Base-by-base conservation (phyloP, 164 flowering plant genomes). In the Piper betle region DNA sequence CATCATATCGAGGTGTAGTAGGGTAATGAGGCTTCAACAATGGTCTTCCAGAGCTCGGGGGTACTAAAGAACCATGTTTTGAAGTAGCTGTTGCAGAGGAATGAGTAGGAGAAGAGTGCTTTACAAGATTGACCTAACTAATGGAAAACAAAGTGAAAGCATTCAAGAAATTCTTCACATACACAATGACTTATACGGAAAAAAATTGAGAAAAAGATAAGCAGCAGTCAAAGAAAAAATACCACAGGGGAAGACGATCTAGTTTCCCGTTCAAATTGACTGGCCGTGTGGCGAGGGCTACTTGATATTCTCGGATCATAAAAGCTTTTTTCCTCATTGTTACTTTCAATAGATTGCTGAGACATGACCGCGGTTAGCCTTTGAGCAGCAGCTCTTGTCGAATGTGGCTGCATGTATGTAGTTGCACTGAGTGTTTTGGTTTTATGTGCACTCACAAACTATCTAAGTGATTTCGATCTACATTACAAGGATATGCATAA, bases 281-380 rank as follows among this genome's bases (percentile, higher is more conserved):
- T 58, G 5, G 4, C n/a, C 16, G 48, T 58, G 58, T 25, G 25
- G 58, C 39, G 3, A 37, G 60, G 46, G 60, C 20, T 39, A 39
- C n/a, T 58, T 38, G 60, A 58, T 15, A 10, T 12, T 74, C 50
- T 46, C 15, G 50, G 50, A 46, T 46, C 50, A 46, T 70, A 37
- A 71, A 18, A 60, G 69, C 20, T 48, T 81, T 85, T 90, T 1
- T 87, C 88, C 13, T 85, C 81, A 16, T 41, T 77, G n/a, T 75
- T 73, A 37, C 77, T 80, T 20, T 72, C 84, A 10, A 84, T 68
- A 2, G 84, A 69, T 70, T 81, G 88, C 13, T 82, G 70, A n/a
- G 96, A 88, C 96, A 92, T 89, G 46, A 85, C 96, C 65, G 78
- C 80, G 55, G 96, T 96, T 5, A 92, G 76, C 16, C 95, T 80